Conservation (phyloP, 257 asterid genomes). For the Handroanthus guayacan region DNA sequence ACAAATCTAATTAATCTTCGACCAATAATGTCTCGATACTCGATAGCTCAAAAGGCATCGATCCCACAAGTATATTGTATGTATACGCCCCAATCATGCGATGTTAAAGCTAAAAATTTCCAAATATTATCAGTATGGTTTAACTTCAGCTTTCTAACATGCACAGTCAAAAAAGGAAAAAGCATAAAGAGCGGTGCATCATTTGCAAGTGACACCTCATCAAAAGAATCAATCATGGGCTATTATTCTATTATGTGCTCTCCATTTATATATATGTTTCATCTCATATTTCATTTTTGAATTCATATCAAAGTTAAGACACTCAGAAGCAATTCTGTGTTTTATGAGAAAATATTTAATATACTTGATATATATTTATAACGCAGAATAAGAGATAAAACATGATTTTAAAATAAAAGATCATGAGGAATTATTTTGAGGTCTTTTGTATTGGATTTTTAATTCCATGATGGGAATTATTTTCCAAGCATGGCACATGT, state of each 20-base stretch:
- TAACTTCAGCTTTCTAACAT: constrained; percentile 8
- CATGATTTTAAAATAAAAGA: no score
- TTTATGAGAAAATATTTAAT: no score
- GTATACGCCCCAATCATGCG: constrained; percentile 19
- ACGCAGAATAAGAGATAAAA: no score
- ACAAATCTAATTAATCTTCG: background rate
- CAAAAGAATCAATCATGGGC: background rate
- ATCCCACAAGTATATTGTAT: background rate
- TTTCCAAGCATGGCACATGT: constrained; percentile 24
- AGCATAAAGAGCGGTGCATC: background rate
- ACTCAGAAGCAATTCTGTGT: no score
- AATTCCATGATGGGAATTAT: background rate
- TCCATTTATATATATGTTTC: no score
- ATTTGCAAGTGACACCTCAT: background rate
- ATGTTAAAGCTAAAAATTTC: background rate
- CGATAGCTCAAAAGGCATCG: background rate
- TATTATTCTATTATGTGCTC: no score
- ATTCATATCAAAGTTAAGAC: no score
- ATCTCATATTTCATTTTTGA: no score
- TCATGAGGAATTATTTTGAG: background rate
- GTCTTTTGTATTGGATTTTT: background rate
- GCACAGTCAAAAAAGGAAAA: background rate
- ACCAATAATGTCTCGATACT: background rate
- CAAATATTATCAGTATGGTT: background rate
- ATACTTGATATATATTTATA: no score